These are phyloP conservation scores for Leccinum subfulvum DNA, from an alignment of 1,284 basidiomycete species.

Conservation along the genomic window DNA sequence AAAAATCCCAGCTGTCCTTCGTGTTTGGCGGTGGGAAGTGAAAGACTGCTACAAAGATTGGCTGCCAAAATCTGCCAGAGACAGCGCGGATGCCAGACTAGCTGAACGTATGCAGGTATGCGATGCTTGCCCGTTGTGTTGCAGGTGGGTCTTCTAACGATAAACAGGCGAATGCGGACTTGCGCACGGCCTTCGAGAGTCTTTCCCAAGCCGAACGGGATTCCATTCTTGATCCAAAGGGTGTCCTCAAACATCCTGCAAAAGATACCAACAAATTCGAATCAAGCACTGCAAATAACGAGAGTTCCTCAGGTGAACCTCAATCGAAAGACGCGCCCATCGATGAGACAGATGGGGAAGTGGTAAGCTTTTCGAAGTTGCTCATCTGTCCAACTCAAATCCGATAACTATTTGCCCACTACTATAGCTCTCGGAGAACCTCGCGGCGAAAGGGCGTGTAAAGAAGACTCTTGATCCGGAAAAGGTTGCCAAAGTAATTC, in stretches of 20 bases:
- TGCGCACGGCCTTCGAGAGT: constrained; percentile 52
- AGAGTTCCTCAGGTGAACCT: constrained; percentile 8
- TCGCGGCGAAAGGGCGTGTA: constrained; percentile 33
- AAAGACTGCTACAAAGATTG: constrained; percentile 55
- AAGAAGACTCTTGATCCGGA: constrained; percentile 59
- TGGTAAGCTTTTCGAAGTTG: constrained; percentile 23
- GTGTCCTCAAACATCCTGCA: constrained; percentile 37
- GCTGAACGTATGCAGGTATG: constrained; percentile 68
- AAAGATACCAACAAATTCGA: constrained; percentile 40
- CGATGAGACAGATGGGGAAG: constrained; percentile 36
- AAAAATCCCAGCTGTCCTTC: constrained; percentile 58
- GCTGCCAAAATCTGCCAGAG: constrained; percentile 68
- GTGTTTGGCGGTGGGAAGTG: constrained; percentile 89
- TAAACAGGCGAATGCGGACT: constrained; percentile 57
- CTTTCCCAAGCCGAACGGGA: constrained; percentile 57
- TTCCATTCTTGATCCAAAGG: constrained; percentile 53
- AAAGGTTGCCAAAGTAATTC: constrained; percentile 57
- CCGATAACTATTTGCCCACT: not conserved
- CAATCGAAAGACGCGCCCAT: constrained; percentile 28
- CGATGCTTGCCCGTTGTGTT: constrained; percentile 4
- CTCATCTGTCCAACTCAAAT: not conserved
- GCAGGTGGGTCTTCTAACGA: constrained; percentile 3
- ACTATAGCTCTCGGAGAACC: constrained; percentile 22
- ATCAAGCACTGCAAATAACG: constrained; percentile 7
- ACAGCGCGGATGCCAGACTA: constrained; percentile 62